These are phyloP conservation scores for Haplosporangium sp. DNA, from an alignment of 371 early-diverging fungal genomes.

Conservation along the genomic window DNA sequence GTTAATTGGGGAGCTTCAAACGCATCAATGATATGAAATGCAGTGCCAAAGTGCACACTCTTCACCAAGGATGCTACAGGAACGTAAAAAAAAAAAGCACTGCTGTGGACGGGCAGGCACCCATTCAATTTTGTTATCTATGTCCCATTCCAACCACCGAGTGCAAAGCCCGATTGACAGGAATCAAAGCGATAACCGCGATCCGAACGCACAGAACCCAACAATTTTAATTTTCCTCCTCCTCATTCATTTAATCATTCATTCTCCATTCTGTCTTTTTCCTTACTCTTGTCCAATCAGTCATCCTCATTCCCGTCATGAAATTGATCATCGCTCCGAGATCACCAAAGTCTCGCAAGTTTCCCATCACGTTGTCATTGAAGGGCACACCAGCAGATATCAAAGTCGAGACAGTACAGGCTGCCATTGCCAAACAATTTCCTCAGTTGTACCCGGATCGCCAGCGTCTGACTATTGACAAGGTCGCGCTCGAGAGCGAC, in stretches of 20 bases:
- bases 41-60: no score
- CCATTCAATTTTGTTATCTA: neutral
- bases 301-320: conserved; percentile 21
- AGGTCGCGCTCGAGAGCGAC: conserved; percentile 59
- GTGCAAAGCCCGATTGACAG: conserved; percentile 10
- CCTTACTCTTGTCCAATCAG: neutral
- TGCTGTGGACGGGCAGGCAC: no score
- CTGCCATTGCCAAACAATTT: conserved; percentile 68
- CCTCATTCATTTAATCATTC: neutral
- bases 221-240: neutral
- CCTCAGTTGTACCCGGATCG: conserved; percentile 77
- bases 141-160: conserved; percentile 5
- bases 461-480: conserved; percentile 79
- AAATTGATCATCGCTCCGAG: conserved; percentile 51
- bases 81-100: neutral
- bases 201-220: neutral
- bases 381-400: conserved; percentile 61
- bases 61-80: no score
- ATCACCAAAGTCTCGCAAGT: conserved; percentile 58
- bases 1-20: no score
- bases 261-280: neutral
- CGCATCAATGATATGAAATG: no score
- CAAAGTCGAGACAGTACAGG: conserved; percentile 71
- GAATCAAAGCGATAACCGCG: neutral
- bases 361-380: conserved; percentile 75